Base-by-base conservation (phyloP, 1,284 basidiomycete species). In the Austroboletus rostrupii region DNA sequence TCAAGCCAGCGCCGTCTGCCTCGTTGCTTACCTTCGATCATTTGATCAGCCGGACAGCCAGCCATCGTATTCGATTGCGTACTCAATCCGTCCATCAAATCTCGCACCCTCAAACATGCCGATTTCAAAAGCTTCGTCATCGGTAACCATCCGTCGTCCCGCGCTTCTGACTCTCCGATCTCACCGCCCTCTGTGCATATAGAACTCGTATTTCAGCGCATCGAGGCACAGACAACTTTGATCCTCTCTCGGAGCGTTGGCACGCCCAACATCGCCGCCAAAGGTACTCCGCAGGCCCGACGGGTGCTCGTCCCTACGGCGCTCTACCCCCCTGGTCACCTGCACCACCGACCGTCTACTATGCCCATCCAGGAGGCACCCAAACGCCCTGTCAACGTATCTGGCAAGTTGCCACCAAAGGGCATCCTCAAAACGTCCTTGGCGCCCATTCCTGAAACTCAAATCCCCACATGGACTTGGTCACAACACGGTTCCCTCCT, bases 51-150 rank as follows among this genome's bases (percentile, higher is more conserved):
- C 54, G 87, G 87, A 11, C 83, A 82, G 41, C 70, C 77, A 0
- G 76, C 80, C 2, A 64, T 85, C 38, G 83, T 89, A 5, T 83
- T 90, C 56, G 88, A 90, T 62, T 81, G 80, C 56, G 72, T 89
- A 3, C 83, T 80, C 65, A 76, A 85, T 58, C 58, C 73, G 0
- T 71, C 76, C 3, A 65, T 88, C 52, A 85, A 81, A 62, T 70
- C 76, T 10, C 77, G 83, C 23, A 67, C 75, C 0, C 69, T 80
- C 39, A 78, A 72, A 48, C 82, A 88, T 57, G 67, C 75, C 11
- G 75, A 78, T 17, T 87, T 87, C 71, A 86, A 83, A 58, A 65
- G 74, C 3, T 87, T 85, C 59, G 69, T 90, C 42, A 77, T 82
- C 56, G 86, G 87, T 85, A 59, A 50, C 72, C 67, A 26, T 20